A percentile compares a stretch with the other conserved stretches of the same genome.
Conservation (phyloP, 1,139 yeast species). For the Kluyveromyces sp. region DNA sequence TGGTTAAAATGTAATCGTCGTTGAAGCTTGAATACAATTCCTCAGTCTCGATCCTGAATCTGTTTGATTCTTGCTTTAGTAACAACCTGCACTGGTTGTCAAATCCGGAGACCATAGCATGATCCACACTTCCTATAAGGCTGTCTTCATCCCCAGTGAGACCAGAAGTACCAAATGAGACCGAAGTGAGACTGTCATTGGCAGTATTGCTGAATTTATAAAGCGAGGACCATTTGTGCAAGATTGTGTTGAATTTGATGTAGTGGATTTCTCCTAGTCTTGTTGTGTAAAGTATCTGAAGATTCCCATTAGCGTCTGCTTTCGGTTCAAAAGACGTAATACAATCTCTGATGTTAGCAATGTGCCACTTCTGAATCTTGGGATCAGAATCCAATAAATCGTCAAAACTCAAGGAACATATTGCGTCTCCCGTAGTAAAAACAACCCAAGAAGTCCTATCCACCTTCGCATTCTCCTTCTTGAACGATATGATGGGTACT, state of each 20-base stretch:
- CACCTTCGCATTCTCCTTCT: background rate
- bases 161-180: constrained; percentile 6
- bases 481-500: constrained; percentile 5
- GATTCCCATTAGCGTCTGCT: constrained; percentile 12
- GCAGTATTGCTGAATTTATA: constrained; percentile 4
- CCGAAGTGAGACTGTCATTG: constrained; percentile 9
- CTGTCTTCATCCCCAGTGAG: constrained; percentile 5
- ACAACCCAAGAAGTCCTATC: constrained; percentile 11
- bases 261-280: constrained; percentile 13
- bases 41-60: constrained; percentile 1
- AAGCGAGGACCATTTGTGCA: constrained; percentile 8
- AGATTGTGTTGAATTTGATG: constrained; percentile 11
- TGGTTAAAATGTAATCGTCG: constrained; percentile 11
- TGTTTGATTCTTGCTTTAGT: background rate
- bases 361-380: constrained; percentile 14
- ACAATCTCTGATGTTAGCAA: constrained; percentile 12
- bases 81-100: constrained; percentile 16
- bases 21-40: constrained; percentile 1
- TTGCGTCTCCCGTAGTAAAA: constrained; percentile 15
- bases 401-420: constrained; percentile 13
- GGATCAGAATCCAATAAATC: background rate
- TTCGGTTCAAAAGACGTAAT: constrained; percentile 14
- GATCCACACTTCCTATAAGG: constrained; percentile 9
- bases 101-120: constrained; percentile 14
- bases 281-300: constrained; percentile 15